phyloP scores from a whole-genome alignment of 2,329 filamentous ascomycete genomes.

The Capronia americana region DNA sequence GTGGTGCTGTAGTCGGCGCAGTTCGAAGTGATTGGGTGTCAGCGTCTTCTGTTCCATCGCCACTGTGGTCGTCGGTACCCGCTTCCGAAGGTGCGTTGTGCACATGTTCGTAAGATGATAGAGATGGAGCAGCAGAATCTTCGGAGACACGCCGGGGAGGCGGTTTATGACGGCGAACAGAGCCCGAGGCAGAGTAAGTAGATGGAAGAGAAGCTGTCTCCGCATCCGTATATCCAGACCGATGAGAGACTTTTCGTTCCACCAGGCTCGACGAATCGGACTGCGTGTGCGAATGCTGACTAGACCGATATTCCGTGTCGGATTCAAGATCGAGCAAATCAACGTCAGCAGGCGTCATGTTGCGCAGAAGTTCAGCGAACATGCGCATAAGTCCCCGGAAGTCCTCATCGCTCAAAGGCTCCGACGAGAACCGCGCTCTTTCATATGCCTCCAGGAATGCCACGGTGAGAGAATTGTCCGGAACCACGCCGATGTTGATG shows the following conservation, averaged over 20 bases:
- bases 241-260: background rate
- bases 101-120: slow-evolving; percentile 28
- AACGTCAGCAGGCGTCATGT: slow-evolving; percentile 71
- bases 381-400: slow-evolving; percentile 83
- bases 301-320: slow-evolving; percentile 28
- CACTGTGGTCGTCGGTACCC: slow-evolving; percentile 9
- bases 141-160: slow-evolving; percentile 34
- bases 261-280: slow-evolving; percentile 28
- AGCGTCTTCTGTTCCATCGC: slow-evolving; percentile 12
- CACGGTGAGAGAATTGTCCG: slow-evolving; percentile 56
- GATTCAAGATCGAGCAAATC: slow-evolving; percentile 52
- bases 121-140: slow-evolving; percentile 36
- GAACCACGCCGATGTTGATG: slow-evolving; percentile 68
- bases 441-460: slow-evolving; percentile 81
- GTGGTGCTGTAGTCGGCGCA: slow-evolving; percentile 21
- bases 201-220: slow-evolving; percentile 27
- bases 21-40: slow-evolving; percentile 24
- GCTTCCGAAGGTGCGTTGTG: slow-evolving; percentile 11
- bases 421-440: slow-evolving; percentile 78
- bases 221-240: slow-evolving; percentile 7
- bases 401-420: slow-evolving; percentile 69
- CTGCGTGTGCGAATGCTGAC: background rate
- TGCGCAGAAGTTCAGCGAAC: slow-evolving; percentile 79
- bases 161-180: slow-evolving; percentile 28
- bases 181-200: slow-evolving; percentile 30